A percentile compares a stretch with the other conserved stretches of the same genome.
phyloP scores from a whole-genome alignment of 805 yeast genomes.

The Torulaspora franciscae region DNA sequence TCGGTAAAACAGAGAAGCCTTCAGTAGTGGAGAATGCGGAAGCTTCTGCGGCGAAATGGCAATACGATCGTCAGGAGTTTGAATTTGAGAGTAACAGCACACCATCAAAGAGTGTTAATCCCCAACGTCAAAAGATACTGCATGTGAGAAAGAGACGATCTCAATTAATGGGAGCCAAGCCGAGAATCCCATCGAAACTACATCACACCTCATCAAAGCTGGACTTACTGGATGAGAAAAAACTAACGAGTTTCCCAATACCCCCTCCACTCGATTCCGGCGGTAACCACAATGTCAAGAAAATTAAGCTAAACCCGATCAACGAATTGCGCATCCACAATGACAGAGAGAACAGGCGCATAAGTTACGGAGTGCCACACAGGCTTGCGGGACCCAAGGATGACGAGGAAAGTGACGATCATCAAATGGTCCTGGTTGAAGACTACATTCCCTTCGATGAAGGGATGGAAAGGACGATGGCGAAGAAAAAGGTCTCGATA shows the following conservation, averaged over 20 bases:
- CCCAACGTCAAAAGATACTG: constrained; percentile 9
- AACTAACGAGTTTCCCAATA: constrained; percentile 30
- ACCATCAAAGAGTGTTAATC: constrained; percentile 24
- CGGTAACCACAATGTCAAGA: constrained; percentile 4
- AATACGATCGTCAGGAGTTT: constrained; percentile 27
- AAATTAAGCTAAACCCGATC: constrained; percentile 13
- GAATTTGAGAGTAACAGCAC: constrained; percentile 32
- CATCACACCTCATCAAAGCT: constrained; percentile 28
- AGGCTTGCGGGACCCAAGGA: constrained; percentile 1
- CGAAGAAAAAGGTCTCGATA: constrained; percentile 27
- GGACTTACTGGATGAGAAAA: constrained; percentile 30
- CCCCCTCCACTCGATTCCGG: constrained; percentile 23
- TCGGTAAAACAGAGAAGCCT: constrained; percentile 15
- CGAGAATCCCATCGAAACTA: constrained; percentile 26
- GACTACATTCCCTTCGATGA: constrained; percentile 28
- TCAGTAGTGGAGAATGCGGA: constrained; percentile 16
- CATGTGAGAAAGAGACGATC: constrained; percentile 24
- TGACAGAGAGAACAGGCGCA: constrained; percentile 12
- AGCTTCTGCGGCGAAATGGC: constrained; percentile 25
- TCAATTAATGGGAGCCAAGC: constrained; percentile 30
- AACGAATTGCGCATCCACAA: constrained; percentile 22
- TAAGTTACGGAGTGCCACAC: constrained; percentile 14
- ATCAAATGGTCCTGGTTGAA: constrained; percentile 30
- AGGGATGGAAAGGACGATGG: not conserved
- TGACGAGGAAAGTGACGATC: constrained; percentile 12